Base-by-base conservation (phyloP, 2,329 filamentous ascomycete genomes). In the Reticulascus tulasneorum region DNA sequence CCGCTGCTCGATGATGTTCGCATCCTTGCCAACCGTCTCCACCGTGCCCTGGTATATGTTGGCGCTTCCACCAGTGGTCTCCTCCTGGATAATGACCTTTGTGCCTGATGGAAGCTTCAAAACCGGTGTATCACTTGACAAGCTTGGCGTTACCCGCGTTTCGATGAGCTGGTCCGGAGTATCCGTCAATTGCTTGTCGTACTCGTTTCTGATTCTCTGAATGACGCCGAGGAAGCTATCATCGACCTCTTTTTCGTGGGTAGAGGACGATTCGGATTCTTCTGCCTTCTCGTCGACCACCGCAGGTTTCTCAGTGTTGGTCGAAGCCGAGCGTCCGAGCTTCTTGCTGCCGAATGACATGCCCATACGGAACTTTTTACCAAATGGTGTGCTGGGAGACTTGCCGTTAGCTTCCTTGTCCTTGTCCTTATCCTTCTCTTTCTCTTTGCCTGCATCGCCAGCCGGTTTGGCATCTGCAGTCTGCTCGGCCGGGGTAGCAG, bases 41-140 rank as follows among this genome's bases (percentile, higher is more conserved):
- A 97, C 86, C 4, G 84, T 94, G 19, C 93, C 91, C 52, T 93
- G 77, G 56, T 96, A 98, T 9, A 97, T 69, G 66, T 97, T 93
- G 19, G 87, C 86, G 38, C 75, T 82, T 34, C 80, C 79, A 24
- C 80, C 81, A 7, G 69, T 71, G 3, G 77, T 82, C 55, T 84
- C 81, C 52, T 84, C 80, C 50, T 84, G 80, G 31, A 85, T 77
- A 35, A 84, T 80, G 29, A 85, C 72, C 47, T 78, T 80, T 20
- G 79, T 84, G 25, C 72, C 78, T 2, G 71, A 62, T 2, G 86
- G 85, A 5, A 84, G 74, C 51, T 85, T 86, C 23, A 93, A 63
- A 7, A 88, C 78, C 0, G 86, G 86, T 2, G 86, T 88, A 45
- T 93, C 86, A 42, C 73, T 79, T 2, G 83, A 73, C 25, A 85